phyloP scores from a whole-genome alignment of 208 protist species.

The Herpetomonas tarakana region DNA sequence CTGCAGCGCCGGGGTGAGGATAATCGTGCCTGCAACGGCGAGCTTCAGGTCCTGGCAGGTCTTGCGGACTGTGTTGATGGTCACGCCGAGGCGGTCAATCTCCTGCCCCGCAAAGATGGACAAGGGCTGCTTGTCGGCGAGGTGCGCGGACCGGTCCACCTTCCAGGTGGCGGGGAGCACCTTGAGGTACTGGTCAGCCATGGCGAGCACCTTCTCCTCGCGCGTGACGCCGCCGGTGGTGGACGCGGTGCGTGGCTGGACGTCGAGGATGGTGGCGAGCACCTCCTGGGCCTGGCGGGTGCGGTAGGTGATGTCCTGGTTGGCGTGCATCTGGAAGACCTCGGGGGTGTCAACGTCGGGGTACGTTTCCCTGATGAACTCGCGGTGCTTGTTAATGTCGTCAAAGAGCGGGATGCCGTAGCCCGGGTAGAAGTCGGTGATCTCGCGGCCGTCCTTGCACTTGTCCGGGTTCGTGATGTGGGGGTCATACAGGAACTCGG shows the following conservation, averaged over 20 bases:
- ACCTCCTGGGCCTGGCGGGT: slow-evolving; percentile 90
- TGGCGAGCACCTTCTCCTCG: slow-evolving; percentile 91
- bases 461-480: slow-evolving; percentile 90
- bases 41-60: slow-evolving; percentile 94
- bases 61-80: slow-evolving; percentile 75
- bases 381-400: slow-evolving; percentile 91
- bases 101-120: slow-evolving; percentile 97
- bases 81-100: slow-evolving; percentile 93
- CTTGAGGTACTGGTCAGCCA: slow-evolving; percentile 90
- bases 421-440: slow-evolving; percentile 80
- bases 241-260: slow-evolving; percentile 93
- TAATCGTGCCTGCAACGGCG: slow-evolving; percentile 97
- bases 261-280: slow-evolving; percentile 95
- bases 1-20: slow-evolving; percentile 95
- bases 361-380: slow-evolving; percentile 94
- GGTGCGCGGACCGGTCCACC: slow-evolving; percentile 74
- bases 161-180: slow-evolving; percentile 91
- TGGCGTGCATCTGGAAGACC: slow-evolving; percentile 97
- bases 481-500: slow-evolving; percentile 90
- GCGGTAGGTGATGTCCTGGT: slow-evolving; percentile 96
- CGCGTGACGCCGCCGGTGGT: slow-evolving; percentile 85
- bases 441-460: slow-evolving; percentile 75
- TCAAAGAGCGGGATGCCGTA: slow-evolving; percentile 92
- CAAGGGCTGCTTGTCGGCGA: slow-evolving; percentile 90
- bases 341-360: slow-evolving; percentile 95